Base-by-base conservation (phyloP, 768 basidiomycete genomes). In the Suillus alpinus region DNA sequence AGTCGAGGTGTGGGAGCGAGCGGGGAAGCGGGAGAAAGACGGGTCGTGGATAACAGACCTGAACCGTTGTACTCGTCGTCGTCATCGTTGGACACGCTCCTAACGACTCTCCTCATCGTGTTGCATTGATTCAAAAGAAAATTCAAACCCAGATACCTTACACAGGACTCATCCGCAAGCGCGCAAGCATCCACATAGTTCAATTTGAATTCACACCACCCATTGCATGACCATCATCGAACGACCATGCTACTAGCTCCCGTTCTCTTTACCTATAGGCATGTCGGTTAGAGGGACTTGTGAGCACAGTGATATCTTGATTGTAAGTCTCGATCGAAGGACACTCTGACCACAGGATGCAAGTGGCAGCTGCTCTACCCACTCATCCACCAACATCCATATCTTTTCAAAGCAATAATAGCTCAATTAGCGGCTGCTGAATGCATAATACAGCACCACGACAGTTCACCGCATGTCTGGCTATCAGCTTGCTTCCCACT, bases 91-190 rank as follows among this genome's bases (percentile, higher is more conserved):
- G 62, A 55, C 56, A 51, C 60, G 49, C 57, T 62, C 29, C 57
- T 44, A 36, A 44, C 50, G 6, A 47, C 40, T 53, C 62, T 47
- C 8, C 55, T 57, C 55, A 36, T 58, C 36, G 16, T 59, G 37
- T 29, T 34, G 14, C 26, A 20, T 31, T 4, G 47, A 49, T 29
- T 1, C 34, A n/a, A 34, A 64, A 26, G 46, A 18, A 47, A 60
- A 62, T 71, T 72, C 62, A 65, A 72, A 67, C 63, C 20, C 68
- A 71, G 71, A 66, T 53, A 37, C 36, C 20, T 49, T 39, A 23
- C 43, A 46, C 44, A 46, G 23, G 23, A 46, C n/a, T n/a, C 31
- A 37, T 51, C 34, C n/a, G n/a, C n/a, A n/a, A n/a, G n/a, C n/a
- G n/a, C 12, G 18, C 29, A 46, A 20, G 44, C 18, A 16, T 56